Base-by-base conservation (phyloP, 768 basidiomycete genomes). In the Mrakia frigida region DNA sequence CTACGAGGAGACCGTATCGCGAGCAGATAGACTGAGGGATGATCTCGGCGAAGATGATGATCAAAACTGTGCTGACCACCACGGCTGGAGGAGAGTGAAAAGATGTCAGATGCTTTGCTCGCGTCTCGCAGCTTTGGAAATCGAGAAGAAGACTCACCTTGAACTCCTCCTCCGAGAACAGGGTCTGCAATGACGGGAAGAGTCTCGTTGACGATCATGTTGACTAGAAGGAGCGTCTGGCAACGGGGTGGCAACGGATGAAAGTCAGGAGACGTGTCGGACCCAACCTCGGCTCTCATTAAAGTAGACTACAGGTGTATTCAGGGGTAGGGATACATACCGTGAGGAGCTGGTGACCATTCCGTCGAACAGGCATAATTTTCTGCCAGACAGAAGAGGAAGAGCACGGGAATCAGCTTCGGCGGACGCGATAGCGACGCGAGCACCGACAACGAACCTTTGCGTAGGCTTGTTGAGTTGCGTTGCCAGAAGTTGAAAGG, bases 171-270 rank as follows among this genome's bases (percentile, higher is more conserved):
- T 35, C 92, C 92, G 3, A 96, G 86, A 52, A 93, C 86, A 5
- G 88, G 88, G 81, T 92, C 91, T 16, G 90, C 87, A 77, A 95
- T 92, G 79, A 94, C 87, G 50, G 94, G 93, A 6, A 94, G 88
- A 0, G 91, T 87, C 84, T 94, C 93, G 82, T 94, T 94, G 80
- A 91, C 90, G 75, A 94, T 92, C 93, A 95, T 94, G 83, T 95
- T 94, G 46, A 91, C 90, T 41, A 94, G 84, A 14, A 93, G 80
- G 7, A 83, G 79, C 21, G 82, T 81, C 33, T 11, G 80, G 81
- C 1, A 80, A 73, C 1, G 79, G 77, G 31, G 81, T 68, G 14
- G 37, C 31, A 31, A 31, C 1, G 67, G 69, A 33, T 16, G 46
- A 52, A 65, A 63, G 37, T 53, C 28, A 9, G 67, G 53, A 41